Base-by-base conservation (phyloP, 352 stramenopile species). In the Phytophthora sojae region DNA sequence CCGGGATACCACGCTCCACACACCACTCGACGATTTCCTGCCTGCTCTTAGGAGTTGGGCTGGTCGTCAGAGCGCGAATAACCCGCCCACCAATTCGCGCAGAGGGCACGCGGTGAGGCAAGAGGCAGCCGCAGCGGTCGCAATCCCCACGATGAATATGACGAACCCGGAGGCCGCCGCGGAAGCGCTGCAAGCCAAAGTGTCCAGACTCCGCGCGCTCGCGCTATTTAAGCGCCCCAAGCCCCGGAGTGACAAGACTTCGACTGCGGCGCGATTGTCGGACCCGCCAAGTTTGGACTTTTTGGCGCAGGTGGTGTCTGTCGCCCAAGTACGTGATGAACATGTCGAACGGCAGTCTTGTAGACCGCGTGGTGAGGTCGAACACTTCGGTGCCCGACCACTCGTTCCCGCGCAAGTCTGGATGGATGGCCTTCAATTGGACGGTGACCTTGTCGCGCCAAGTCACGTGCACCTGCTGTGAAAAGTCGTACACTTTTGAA, bases 271-370 rank as follows among this genome's bases (percentile, higher is more conserved):
- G 6, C 57, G 52, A 25, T 35, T 67, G 19, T 6, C 44, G 3
- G 60, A 69, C 26, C 7, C 60, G 49, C 6, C 25, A 23, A 30
- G 15, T 6, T 57, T 77, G 7, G 50, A 72, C 0, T 77, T 75
- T 39, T 52, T 77, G 57, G 73, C 64, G 0, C 64, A 69, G 2
- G 54, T 80, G 19, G 73, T 80, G 73, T 35, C 53, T 80, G 3
- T 64, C 73, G 15, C 57, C 59, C 0, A 80, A 77, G 39, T 80
- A 80, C 50, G 69, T 80, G 30, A 71, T 77, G 64, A 75, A 49
- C 15, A 80, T 80, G 73, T n/a, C 32, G 14, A 64, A 80, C 35
- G 73, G 73, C 23, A 69, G 55, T 49, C 61, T 80, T 21, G 69
- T 25, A 5, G 73, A 80, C 39, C 64, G 56, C 9, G 68, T 76